Evolutionary conservation across 768 basidiomycete species (phyloP), one percentile per base, ranked within the genome.

Genomic region (Mycena epipterygia): DNA sequence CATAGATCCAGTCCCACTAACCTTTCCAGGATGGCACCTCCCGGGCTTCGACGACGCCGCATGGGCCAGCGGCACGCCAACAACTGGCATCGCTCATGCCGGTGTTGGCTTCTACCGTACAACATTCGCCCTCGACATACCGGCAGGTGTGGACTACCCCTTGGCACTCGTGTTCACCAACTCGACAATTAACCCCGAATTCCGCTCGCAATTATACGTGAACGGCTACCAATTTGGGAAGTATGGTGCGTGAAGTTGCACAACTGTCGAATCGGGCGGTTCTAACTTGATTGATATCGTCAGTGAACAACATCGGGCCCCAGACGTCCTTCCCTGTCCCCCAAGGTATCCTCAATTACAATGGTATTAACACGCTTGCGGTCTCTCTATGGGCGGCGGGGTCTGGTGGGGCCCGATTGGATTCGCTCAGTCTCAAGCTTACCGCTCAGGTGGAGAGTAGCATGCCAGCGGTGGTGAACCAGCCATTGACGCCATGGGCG

Each of bases 41-140:
- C 89, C 89, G 25, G 84, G 81, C 33, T 88, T 87, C 76, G 79
- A 88, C 49, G 87, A 89, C 63, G 77, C 81, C 14, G 68, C 67
- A 0, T 90, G 89, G 89, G 73, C 79, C 14, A 61, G 70, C 32
- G 81, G 84, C 4, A 81, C 79, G 14, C 87, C 88, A 0, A 86
- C 82, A 12, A 74, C 69, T 1, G 87, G 86, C 32, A 81, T 84
- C 41, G 76, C 81, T 7, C 70, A 78, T 11, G 82, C 86, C 9
- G 88, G 88, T 27, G 86, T 88, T 39, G 79, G 77, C 58, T 87
- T 89, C 77, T 88, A 84, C 70, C 83, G 84, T 51, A 84, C 84
- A 17, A 81, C 84, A 0, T 89, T 88, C 72, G 75, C 80, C 30
- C 76, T 88, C 68, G 77, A 83, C 71, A 77, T 89, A 13, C 85